Evolutionary conservation across 257 asterid genomes (phyloP).

Genomic region (Petunia axillaris): DNA sequence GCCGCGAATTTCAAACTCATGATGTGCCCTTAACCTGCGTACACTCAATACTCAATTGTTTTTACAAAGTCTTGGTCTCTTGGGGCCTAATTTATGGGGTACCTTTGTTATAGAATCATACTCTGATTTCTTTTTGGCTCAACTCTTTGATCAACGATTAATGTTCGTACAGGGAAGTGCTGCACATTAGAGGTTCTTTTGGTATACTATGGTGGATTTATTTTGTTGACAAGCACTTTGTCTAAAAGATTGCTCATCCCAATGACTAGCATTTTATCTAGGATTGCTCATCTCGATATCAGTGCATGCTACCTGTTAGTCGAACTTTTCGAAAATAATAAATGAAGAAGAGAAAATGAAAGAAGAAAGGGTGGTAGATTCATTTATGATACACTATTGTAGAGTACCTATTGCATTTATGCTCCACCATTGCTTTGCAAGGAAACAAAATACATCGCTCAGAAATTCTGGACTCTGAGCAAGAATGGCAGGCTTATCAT

Average conservation of each 20-base stretch:
- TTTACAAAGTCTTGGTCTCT: no score
- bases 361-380: not conserved
- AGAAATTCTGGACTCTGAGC: not conserved
- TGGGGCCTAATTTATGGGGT: not conserved
- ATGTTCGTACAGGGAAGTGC: no score
- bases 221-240: no score
- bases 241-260: no score
- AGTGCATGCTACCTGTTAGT: no score
- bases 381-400: not conserved
- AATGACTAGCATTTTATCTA: no score
- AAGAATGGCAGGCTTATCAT: slow-evolving; percentile 8
- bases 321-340: no score
- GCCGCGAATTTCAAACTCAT: not conserved
- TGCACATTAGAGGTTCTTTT: no score
- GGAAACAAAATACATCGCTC: not conserved
- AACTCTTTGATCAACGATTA: not conserved
- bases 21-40: not conserved
- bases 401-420: slow-evolving; percentile 1
- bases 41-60: no score
- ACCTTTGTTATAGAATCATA: not conserved
- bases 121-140: slow-evolving; percentile 1
- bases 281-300: no score
- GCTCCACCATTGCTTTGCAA: not conserved
- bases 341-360: not conserved
- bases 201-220: no score